These are phyloP conservation scores for Fragaria ananassa DNA, from an alignment of 306 rosid genomes.

Conservation along the genomic window DNA sequence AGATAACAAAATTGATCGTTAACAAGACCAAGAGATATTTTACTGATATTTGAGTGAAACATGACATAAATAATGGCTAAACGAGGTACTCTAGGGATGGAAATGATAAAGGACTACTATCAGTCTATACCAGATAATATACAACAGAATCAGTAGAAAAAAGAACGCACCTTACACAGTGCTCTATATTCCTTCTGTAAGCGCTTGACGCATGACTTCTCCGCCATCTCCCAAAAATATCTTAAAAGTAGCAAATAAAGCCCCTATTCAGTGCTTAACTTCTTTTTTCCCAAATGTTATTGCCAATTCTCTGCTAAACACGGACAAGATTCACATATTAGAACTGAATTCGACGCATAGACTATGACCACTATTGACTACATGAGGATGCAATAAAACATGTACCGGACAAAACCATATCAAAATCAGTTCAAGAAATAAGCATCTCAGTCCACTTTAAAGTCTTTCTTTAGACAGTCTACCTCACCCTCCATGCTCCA, in stretches of 20 bases:
- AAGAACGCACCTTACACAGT: slow-evolving; percentile 75
- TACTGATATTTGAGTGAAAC: background rate
- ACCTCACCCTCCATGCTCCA: background rate
- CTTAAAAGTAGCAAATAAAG: slow-evolving; percentile 20
- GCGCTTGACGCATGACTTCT: slow-evolving; percentile 84
- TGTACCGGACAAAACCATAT: background rate
- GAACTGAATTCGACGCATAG: background rate
- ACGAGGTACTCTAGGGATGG: background rate
- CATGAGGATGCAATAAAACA: background rate
- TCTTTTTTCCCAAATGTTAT: slow-evolving; percentile 10
- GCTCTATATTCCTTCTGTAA: slow-evolving; percentile 98
- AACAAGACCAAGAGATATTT: background rate
- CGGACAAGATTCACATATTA: background rate
- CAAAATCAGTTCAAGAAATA: background rate
- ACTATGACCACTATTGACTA: background rate
- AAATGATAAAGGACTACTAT: background rate
- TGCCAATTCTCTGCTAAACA: slow-evolving; percentile 30
- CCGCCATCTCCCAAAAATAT: slow-evolving; percentile 67
- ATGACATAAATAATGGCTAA: background rate
- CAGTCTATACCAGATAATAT: slow-evolving; percentile 7
- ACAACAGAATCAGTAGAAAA: slow-evolving; percentile 18
- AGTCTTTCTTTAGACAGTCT: background rate
- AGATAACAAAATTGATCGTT: background rate
- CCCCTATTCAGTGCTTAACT: slow-evolving; percentile 18
- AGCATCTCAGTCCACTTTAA: background rate